Conservation (phyloP, 1,284 basidiomycete species). For the Tilletia indica region DNA sequence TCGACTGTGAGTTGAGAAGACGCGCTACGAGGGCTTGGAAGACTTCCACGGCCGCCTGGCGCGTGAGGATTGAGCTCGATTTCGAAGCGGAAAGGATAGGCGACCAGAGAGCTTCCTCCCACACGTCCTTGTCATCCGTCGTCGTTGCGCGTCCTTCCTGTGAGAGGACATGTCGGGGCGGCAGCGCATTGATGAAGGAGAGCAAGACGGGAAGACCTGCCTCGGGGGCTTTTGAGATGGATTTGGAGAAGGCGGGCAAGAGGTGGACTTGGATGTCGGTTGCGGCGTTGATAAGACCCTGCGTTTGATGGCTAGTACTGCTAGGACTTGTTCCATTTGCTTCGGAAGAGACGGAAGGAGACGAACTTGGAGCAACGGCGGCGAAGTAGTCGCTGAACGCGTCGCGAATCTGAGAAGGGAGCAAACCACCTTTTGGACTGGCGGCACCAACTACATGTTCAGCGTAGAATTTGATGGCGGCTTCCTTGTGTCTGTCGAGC, state of each 20-base stretch:
- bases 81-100: not conserved
- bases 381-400: constrained; percentile 45
- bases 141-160: not conserved
- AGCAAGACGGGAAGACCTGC: constrained; percentile 36
- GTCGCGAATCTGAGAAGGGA: constrained; percentile 27
- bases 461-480: constrained; percentile 42
- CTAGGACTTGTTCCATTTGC: too few relatives aligned
- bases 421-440: constrained; percentile 23
- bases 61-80: not conserved
- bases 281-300: not conserved
- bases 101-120: constrained; percentile 1
- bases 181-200: constrained; percentile 28
- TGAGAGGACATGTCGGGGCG: constrained; percentile 21
- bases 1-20: constrained; percentile 39
- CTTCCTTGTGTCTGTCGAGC: constrained; percentile 27
- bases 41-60: constrained; percentile 26
- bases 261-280: constrained; percentile 36
- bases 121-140: not conserved
- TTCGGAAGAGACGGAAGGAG: too few relatives aligned
- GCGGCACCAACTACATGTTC: constrained; percentile 46
- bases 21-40: constrained; percentile 32
- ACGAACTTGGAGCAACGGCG: not conserved
- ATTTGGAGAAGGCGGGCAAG: constrained; percentile 51
- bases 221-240: constrained; percentile 52
- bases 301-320: not conserved